Conservation (phyloP, 2,329 filamentous ascomycete species). For the Chalara sp. region DNA sequence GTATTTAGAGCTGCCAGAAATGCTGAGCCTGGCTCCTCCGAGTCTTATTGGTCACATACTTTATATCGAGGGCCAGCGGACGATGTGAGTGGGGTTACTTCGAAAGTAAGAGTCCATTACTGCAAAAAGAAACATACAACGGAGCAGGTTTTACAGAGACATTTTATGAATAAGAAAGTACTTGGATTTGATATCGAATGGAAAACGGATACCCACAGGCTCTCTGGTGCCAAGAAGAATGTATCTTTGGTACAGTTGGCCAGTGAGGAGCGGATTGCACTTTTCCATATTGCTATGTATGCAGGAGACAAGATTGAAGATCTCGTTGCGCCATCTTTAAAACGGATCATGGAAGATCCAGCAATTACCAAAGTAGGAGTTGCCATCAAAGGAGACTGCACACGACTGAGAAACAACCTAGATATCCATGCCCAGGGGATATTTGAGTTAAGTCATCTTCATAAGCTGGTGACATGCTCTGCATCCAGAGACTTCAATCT, state of each 20-base stretch:
- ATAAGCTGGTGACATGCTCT: slow-evolving; percentile 68
- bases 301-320: slow-evolving; percentile 37
- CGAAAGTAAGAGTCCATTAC: slow-evolving; percentile 67
- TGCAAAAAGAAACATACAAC: slow-evolving; percentile 62
- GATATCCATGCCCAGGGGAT: slow-evolving; percentile 57
- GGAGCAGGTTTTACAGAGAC: slow-evolving; percentile 55
- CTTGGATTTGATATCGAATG: slow-evolving; percentile 93
- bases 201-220: slow-evolving; percentile 45
- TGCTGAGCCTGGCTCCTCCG: slow-evolving; percentile 34
- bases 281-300: slow-evolving; percentile 75
- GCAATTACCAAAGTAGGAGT: slow-evolving; percentile 72
- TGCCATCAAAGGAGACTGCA: slow-evolving; percentile 63
- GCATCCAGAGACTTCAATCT: slow-evolving; percentile 38
- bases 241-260: slow-evolving; percentile 81
- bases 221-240: slow-evolving; percentile 53
- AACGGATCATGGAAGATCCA: slow-evolving; percentile 63
- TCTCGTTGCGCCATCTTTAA: slow-evolving; percentile 65
- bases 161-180: slow-evolving; percentile 63
- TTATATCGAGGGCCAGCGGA: slow-evolving; percentile 52
- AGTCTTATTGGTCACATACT: slow-evolving; percentile 61
- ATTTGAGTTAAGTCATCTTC: slow-evolving; percentile 77
- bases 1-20: slow-evolving; percentile 42
- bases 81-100: slow-evolving; percentile 27
- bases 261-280: slow-evolving; percentile 64
- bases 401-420: slow-evolving; percentile 61